Evolutionary conservation across 768 basidiomycete genomes (phyloP).

Genomic region (Strobilomyces dryophilus): DNA sequence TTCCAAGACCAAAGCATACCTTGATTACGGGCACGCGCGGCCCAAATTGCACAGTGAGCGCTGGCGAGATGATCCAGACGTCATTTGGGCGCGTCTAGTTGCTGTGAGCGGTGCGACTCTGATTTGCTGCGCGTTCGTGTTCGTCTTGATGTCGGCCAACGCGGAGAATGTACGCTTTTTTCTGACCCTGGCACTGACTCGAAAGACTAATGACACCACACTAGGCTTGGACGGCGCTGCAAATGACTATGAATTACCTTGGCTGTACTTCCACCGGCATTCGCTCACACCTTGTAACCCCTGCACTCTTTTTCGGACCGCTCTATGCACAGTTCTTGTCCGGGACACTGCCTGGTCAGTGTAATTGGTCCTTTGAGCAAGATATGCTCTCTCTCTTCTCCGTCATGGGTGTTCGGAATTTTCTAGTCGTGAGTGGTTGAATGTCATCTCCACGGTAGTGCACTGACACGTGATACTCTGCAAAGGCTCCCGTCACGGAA

Average conservation of each 20-base stretch:
- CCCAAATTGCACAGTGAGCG: slow-evolving; percentile 39
- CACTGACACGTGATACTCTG: background rate
- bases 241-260: slow-evolving; percentile 37
- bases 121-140: slow-evolving; percentile 51
- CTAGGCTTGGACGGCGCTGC: slow-evolving; percentile 19
- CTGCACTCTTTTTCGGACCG: slow-evolving; percentile 74
- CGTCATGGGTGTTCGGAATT: slow-evolving; percentile 70
- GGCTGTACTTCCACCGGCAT: slow-evolving; percentile 34
- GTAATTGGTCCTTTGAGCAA: slow-evolving; percentile 40
- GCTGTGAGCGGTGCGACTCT: slow-evolving; percentile 65
- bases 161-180: slow-evolving; percentile 10
- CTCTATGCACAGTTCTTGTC: slow-evolving; percentile 53
- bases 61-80: slow-evolving; percentile 80
- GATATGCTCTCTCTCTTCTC: slow-evolving; percentile 42
- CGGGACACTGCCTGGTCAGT: slow-evolving; percentile 51
- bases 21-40: slow-evolving; percentile 26
- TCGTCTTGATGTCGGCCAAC: slow-evolving; percentile 35
- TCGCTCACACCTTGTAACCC: slow-evolving; percentile 61
- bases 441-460: background rate
- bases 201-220: slow-evolving; percentile 4
- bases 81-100: slow-evolving; percentile 73
- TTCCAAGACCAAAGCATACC: slow-evolving; percentile 28
- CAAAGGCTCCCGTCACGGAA: slow-evolving; percentile 85
- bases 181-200: background rate
- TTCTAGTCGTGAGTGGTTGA: slow-evolving; percentile 39